These are phyloP conservation scores for Aspergillus pseudotamarii DNA, from an alignment of 2,329 filamentous ascomycete genomes.

Conservation along the genomic window DNA sequence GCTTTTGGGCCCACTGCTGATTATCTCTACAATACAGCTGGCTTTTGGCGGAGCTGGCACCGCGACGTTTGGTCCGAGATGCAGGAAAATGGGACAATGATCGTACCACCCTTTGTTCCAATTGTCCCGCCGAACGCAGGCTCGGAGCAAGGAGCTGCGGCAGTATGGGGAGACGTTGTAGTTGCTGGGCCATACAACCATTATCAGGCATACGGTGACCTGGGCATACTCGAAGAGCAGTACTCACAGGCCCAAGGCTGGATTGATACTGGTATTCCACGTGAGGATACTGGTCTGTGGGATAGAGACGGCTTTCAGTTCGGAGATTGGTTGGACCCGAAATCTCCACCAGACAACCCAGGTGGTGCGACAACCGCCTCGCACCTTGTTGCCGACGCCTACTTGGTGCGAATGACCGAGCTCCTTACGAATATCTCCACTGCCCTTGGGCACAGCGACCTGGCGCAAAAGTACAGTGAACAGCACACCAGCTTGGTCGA, in stretches of 20 bases:
- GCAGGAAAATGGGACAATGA: constrained; percentile 20
- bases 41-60: constrained; percentile 55
- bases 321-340: constrained; percentile 44
- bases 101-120: constrained; percentile 24
- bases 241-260: constrained; percentile 13
- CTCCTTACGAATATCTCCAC: constrained; percentile 31
- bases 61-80: constrained; percentile 47
- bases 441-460: constrained; percentile 11
- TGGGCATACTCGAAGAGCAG: constrained; percentile 27
- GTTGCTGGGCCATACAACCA: constrained; percentile 37
- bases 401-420: constrained; percentile 35
- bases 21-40: constrained; percentile 58
- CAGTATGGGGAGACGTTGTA: constrained; percentile 42
- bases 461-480: constrained; percentile 19
- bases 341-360: constrained; percentile 34
- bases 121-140: constrained; percentile 29
- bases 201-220: constrained; percentile 35
- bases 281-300: constrained; percentile 15
- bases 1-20: constrained; percentile 44
- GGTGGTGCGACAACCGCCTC: constrained; percentile 32
- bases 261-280: constrained; percentile 15
- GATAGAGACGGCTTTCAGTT: constrained; percentile 28
- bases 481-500: constrained; percentile 15
- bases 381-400: constrained; percentile 37
- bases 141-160: constrained; percentile 16